These are phyloP conservation scores for Scedosporium minutisporum DNA, from an alignment of 2,329 filamentous ascomycete species.

Conservation along the genomic window DNA sequence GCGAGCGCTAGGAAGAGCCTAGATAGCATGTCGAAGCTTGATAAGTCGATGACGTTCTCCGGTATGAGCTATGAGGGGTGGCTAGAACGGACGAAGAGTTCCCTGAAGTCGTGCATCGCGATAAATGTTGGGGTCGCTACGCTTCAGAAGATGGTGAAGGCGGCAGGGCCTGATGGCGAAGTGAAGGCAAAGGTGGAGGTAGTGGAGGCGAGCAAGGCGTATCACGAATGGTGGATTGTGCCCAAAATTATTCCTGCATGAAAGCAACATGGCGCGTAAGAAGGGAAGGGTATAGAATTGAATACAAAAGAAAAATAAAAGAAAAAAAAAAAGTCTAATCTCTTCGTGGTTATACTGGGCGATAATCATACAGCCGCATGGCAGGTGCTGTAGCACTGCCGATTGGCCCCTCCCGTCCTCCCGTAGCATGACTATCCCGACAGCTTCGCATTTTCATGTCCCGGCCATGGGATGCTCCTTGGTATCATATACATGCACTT, in stretches of 20 bases:
- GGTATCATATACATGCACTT: slow-evolving; percentile 1
- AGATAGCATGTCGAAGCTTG: slow-evolving; percentile 44
- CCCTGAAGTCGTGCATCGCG: slow-evolving; percentile 61
- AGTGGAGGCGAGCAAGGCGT: slow-evolving; percentile 41
- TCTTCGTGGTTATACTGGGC: not conserved
- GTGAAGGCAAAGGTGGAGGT: slow-evolving; percentile 40
- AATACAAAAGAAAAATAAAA: not conserved
- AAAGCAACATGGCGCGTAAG: not conserved
- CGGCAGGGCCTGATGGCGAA: slow-evolving; percentile 15
- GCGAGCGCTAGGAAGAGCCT: slow-evolving; percentile 43
- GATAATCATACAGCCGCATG: not conserved
- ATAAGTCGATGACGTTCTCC: slow-evolving; percentile 42
- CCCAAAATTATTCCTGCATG: slow-evolving; percentile 30
- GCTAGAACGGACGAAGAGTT: slow-evolving; percentile 47
- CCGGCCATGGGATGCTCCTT: not conserved
- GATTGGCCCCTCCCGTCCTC: not conserved
- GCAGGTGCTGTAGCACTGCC: not conserved
- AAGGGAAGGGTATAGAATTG: not conserved
- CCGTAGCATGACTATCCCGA: not conserved
- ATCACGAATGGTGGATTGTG: slow-evolving; percentile 58
- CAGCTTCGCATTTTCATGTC: not conserved
- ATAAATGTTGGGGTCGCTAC: slow-evolving; percentile 54
- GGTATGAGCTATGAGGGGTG: slow-evolving; percentile 52
- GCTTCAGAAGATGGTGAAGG: slow-evolving; percentile 46
- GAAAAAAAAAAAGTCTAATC: not conserved